Conservation (phyloP, 2,329 filamentous ascomycete genomes). For the Paecilomyces fulvus region DNA sequence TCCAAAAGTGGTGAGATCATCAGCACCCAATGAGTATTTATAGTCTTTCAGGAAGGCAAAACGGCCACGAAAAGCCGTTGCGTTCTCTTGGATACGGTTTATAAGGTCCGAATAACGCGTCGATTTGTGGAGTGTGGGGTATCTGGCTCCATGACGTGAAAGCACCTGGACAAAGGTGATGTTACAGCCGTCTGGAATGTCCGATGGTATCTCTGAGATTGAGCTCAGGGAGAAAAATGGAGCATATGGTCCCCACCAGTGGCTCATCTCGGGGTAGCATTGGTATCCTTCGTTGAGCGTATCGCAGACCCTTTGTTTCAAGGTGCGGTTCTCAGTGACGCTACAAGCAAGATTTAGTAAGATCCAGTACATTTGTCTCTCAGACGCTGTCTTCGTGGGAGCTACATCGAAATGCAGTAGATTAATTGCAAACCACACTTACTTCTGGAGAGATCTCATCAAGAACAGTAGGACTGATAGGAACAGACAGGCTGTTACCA, state of each 20-base stretch:
- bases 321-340: neutral
- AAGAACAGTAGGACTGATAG: neutral
- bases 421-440: neutral
- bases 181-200: constrained; percentile 58
- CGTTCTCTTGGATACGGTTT: constrained; percentile 54
- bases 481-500: neutral
- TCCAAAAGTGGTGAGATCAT: constrained; percentile 62
- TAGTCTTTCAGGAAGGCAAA: constrained; percentile 67
- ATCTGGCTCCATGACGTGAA: constrained; percentile 75
- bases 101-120: constrained; percentile 56
- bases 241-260: constrained; percentile 79
- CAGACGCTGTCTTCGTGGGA: neutral
- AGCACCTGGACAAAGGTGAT: constrained; percentile 74
- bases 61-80: constrained; percentile 48
- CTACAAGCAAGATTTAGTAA: neutral
- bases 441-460: neutral
- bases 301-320: constrained; percentile 37
- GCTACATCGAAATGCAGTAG: neutral
- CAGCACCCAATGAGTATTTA: constrained; percentile 60
- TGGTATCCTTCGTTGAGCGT: constrained; percentile 50
- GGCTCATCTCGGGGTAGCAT: constrained; percentile 54
- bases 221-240: constrained; percentile 63
- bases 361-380: neutral
- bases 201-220: constrained; percentile 53
- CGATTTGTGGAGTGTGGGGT: constrained; percentile 65